A percentile compares a stretch with the other conserved stretches of the same genome.
These are phyloP conservation scores for Aphanomyces euteiches DNA, from an alignment of 352 stramenopile species.

Conservation along the genomic window DNA sequence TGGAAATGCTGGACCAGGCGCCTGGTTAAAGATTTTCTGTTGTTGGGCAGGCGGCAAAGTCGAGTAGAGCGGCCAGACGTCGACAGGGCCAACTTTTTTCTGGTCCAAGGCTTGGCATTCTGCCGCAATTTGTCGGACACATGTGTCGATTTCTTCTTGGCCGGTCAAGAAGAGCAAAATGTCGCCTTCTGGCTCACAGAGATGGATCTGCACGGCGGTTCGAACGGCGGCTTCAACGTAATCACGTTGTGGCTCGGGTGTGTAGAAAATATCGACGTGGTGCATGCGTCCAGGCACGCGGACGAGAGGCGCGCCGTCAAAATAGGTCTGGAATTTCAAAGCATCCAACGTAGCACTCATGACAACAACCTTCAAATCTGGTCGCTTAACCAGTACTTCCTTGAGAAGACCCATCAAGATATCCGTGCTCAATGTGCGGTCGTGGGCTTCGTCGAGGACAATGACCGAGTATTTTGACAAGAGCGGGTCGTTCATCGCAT, in stretches of 20 bases:
- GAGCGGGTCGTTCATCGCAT: conserved; percentile 95
- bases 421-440: conserved; percentile 96
- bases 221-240: conserved; percentile 94
- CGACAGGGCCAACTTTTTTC: conserved; percentile 25
- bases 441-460: conserved; percentile 97
- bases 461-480: conserved; percentile 96
- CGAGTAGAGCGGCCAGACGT: conserved; percentile 37
- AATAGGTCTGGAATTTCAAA: conserved; percentile 95
- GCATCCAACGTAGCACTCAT: conserved; percentile 99
- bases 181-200: conserved; percentile 96
- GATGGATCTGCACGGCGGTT: conserved; percentile 94
- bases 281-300: conserved; percentile 95
- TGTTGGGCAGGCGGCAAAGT: conserved; percentile 35
- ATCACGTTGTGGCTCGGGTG: conserved; percentile 94
- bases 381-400: conserved; percentile 91
- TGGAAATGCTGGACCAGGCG: conserved; percentile 64
- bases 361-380: conserved; percentile 97
- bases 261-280: conserved; percentile 99
- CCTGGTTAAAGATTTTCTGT: conserved; percentile 44
- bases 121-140: conserved; percentile 30
- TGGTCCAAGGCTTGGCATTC: conserved; percentile 30
- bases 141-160: conserved; percentile 97
- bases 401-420: conserved; percentile 98
- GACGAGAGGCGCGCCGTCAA: conserved; percentile 90
- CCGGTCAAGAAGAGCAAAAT: conserved; percentile 99